Conservation (phyloP, 2,329 filamentous ascomycete genomes). For the Clonostachys solani region DNA sequence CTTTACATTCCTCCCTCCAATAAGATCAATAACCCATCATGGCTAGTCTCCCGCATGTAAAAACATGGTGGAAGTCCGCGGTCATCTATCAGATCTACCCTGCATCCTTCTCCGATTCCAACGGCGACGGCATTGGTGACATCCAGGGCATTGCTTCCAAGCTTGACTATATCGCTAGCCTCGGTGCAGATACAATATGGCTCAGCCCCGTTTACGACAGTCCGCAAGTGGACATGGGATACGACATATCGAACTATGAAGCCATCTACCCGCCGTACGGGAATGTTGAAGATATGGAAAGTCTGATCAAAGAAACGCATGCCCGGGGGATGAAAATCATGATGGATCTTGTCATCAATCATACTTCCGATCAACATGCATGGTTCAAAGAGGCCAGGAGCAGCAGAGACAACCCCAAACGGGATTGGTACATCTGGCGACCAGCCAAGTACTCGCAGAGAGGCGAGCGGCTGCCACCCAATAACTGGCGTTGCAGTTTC, state of each 20-base stretch:
- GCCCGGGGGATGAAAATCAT: constrained; percentile 64
- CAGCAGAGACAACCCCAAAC: constrained; percentile 57
- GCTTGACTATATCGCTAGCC: constrained; percentile 54
- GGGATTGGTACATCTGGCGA: constrained; percentile 65
- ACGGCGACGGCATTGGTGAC: constrained; percentile 57
- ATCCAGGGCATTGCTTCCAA: constrained; percentile 59
- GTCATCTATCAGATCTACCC: constrained; percentile 58
- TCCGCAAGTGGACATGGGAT: constrained; percentile 66
- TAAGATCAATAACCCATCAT: no score
- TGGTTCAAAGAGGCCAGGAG: constrained; percentile 68
- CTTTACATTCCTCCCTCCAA: no score
- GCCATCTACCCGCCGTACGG: constrained; percentile 62
- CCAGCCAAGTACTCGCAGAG: constrained; percentile 47
- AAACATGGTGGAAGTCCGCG: constrained; percentile 51
- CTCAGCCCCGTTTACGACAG: constrained; percentile 61
- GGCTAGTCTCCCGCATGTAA: no score
- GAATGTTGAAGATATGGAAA: constrained; percentile 61
- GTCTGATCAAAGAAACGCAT: constrained; percentile 55
- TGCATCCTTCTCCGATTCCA: constrained; percentile 51
- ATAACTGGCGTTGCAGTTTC: constrained; percentile 68
- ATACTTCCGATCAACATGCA: constrained; percentile 66
- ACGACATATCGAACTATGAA: constrained; percentile 67
- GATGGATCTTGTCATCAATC: constrained; percentile 74
- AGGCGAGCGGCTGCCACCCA: constrained; percentile 64
- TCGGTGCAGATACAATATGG: constrained; percentile 65